Conservation (phyloP, 768 basidiomycete genomes). For the Lactarius quietus region DNA sequence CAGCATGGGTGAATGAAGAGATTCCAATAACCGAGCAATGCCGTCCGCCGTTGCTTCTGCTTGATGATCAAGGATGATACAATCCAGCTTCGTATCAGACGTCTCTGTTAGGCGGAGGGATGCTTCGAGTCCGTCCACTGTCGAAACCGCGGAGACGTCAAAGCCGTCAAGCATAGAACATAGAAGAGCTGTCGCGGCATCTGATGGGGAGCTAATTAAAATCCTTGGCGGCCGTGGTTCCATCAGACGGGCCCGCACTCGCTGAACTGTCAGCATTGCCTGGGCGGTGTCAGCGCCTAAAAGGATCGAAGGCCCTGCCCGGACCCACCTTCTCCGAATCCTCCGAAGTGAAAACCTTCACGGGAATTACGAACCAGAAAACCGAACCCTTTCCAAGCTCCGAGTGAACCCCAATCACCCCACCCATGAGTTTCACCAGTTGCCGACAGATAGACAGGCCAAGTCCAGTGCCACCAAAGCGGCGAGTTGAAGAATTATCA, state of each 20-base stretch:
- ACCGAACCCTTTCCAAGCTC: slow-evolving; percentile 59
- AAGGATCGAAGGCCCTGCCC: not conserved
- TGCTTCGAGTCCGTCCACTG: slow-evolving; percentile 45
- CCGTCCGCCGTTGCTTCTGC: slow-evolving; percentile 56
- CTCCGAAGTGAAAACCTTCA: slow-evolving; percentile 50
- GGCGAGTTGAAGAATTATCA: slow-evolving; percentile 72
- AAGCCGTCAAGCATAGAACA: slow-evolving; percentile 56
- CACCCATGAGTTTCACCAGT: slow-evolving; percentile 72
- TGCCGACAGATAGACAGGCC: slow-evolving; percentile 73
- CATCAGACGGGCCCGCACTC: slow-evolving; percentile 46
- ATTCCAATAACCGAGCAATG: slow-evolving; percentile 48
- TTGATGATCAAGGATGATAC: slow-evolving; percentile 65
- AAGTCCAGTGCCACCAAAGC: slow-evolving; percentile 75
- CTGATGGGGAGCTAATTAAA: slow-evolving; percentile 56
- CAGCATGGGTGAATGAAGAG: slow-evolving; percentile 38
- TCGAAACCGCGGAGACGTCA: slow-evolving; percentile 41
- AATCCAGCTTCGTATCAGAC: slow-evolving; percentile 46
- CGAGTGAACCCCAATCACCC: slow-evolving; percentile 66
- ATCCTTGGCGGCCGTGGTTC: slow-evolving; percentile 46
- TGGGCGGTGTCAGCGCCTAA: slow-evolving; percentile 27
- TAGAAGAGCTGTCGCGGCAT: slow-evolving; percentile 54
- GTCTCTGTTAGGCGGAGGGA: slow-evolving; percentile 37
- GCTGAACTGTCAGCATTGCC: slow-evolving; percentile 46
- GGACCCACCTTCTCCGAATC: slow-evolving; percentile 53
- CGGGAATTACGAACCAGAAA: slow-evolving; percentile 74